Evolutionary conservation across 495 filamentous ascomycete species (phyloP), one percentile per base, ranked within the genome.

Genomic region (Penicillium diatomitis): DNA sequence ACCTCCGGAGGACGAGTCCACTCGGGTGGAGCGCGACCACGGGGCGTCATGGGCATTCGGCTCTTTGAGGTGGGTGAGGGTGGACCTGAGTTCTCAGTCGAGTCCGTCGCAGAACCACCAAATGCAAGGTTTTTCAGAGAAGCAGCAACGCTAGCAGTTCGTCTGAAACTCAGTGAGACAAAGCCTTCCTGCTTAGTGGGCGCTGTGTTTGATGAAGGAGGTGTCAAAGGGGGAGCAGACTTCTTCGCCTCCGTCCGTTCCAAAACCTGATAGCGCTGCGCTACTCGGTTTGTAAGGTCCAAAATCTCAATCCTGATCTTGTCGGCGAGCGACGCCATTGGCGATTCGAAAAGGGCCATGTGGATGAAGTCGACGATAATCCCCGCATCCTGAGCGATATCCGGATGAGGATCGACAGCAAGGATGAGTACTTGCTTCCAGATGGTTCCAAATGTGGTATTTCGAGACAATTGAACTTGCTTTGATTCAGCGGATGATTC

Each of bases 371-470:
- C 92, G 28, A 95, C 77, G 36, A 96, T 79, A 31, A 83, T 76
- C 8, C 77, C 78, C 5, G 89, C 92, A 63, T 89, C 83, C 55
- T 85, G 80, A 39, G 91, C 87, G 32, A 96, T 86, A 52, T 97
- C 90, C 6, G 92, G 92, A 61, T 96, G 90, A 27, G 92, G 91
- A 54, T 97, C 92, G 30, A 95, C 88, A 32, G 88, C 88, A 67
- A 97, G 71, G 38, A 90, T 84, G 33, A 96, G 73, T 40, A 95
- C 73, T 48, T 95, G 90, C 61, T 94, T 90, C 92, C 92, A 97
- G 48, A 94, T 84, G 1, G 90, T 85, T 6, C 87, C 84, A 63
- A 90, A 96, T 11, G 95, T 85, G 0, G 88, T 94, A 54, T 94
- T 88, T 30, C 85, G 82, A 8, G 90, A 88, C 8, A 96, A 60